A percentile compares a stretch with the other conserved stretches of the same genome.
Conservation (phyloP, 2,329 filamentous ascomycete species). For the Macrophomina phaseolina region DNA sequence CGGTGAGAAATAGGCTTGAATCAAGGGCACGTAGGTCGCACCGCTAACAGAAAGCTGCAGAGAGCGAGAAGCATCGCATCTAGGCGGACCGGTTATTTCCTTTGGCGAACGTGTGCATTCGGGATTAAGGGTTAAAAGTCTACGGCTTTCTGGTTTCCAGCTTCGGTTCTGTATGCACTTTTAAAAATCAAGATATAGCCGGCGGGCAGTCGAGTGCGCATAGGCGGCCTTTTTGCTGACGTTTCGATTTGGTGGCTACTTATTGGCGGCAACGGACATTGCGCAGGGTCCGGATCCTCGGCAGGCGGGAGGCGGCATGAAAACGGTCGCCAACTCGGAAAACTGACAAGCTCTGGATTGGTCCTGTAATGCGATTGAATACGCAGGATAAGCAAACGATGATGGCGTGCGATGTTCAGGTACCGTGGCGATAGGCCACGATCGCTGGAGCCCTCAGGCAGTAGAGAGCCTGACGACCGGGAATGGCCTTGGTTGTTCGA, state of each 20-base stretch:
- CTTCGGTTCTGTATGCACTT: constrained; percentile 23
- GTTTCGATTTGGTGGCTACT: constrained; percentile 18
- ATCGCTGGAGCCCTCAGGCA: neutral
- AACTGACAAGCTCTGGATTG: constrained; percentile 23
- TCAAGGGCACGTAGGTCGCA: neutral
- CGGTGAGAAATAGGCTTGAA: constrained; percentile 61
- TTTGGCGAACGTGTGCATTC: constrained; percentile 23
- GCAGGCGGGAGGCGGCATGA: constrained; percentile 13
- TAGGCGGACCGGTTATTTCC: constrained; percentile 25
- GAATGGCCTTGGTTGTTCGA: neutral
- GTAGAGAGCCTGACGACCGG: neutral
- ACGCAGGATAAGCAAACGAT: constrained; percentile 10
- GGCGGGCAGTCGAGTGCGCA: constrained; percentile 9
- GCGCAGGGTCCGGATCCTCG: neutral
- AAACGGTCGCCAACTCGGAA: neutral
- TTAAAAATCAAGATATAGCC: neutral
- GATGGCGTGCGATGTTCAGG: constrained; percentile 15
- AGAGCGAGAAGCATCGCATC: constrained; percentile 35
- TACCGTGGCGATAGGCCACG: constrained; percentile 1
- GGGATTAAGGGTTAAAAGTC: constrained; percentile 27
- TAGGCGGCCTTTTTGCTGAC: constrained; percentile 24
- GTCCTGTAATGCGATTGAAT: constrained; percentile 23
- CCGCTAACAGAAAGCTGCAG: constrained; percentile 27
- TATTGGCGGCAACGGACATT: constrained; percentile 1
- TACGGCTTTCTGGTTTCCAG: constrained; percentile 20